Evolutionary conservation across 768 basidiomycete genomes (phyloP), one percentile per base, ranked within the genome.

Genomic region (Lactarius sanguifluus): DNA sequence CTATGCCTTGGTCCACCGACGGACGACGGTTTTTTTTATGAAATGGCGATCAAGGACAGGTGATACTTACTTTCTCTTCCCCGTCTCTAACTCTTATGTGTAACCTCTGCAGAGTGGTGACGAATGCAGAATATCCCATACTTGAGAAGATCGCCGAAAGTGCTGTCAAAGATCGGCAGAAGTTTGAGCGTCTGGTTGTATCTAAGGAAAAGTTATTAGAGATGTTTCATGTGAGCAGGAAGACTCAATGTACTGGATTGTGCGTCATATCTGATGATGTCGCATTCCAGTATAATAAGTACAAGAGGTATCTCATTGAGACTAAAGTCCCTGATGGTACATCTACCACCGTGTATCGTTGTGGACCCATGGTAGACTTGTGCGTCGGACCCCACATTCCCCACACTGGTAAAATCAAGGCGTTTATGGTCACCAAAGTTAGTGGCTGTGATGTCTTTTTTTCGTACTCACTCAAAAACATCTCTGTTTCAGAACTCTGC

Each of bases 21-120:
- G 2, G 94, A 96, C 34, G 95, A 98, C 8, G 97, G 97, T 25
- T 99, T 99, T 85, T 99, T 97, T 82, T 99, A 99, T 76, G 97
- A 99, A 76, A 98, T 99, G 97, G 87, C 86, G 18, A 94, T 94
- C 71, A 80, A 88, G 43, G 89, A 94, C 66, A 81, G 91, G 90
- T 89, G 63, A 30, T 77, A 67, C 23, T n/a, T 47, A 15, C 30
- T 28, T 41, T 3, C 20, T 13, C 7, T n/a, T 23, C 7, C 20
- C 30, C 20, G 12, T 5, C 50, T 40, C 25, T 5, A 25, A 32
- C 61, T 54, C 57, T 36, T 41, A 61, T 45, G 50, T 47, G 6
- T 28, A n/a, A n/a, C 34, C 15, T 23, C 23, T 55, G 18, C 71
- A 92, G 93, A 73, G 85, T 89, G 18, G 88, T 99, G 56, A 82